A percentile compares a stretch with the other conserved stretches of the same genome.
Evolutionary conservation across 345 rosid genomes (phyloP).

Genomic region (Aquilaria yunnanensis): DNA sequence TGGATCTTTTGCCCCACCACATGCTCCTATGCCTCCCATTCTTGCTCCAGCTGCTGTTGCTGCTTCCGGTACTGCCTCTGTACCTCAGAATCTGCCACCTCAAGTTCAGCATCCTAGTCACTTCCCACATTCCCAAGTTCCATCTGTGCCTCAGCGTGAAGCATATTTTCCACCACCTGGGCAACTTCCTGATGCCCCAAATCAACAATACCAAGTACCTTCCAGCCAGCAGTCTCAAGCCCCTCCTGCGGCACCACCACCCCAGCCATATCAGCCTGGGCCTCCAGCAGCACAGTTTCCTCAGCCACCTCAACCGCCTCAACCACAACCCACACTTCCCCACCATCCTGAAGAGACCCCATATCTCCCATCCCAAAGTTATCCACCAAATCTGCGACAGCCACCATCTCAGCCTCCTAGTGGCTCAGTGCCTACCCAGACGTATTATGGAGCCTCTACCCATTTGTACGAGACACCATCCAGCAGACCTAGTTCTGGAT

Average conservation of each 20-base stretch:
- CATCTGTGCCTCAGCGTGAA: slow-evolving; percentile 58
- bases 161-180: slow-evolving; percentile 51
- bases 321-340: slow-evolving; percentile 41
- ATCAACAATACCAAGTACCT: slow-evolving; percentile 58
- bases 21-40: slow-evolving; percentile 25
- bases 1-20: slow-evolving; percentile 27
- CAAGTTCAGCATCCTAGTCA: slow-evolving; percentile 52
- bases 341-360: slow-evolving; percentile 67
- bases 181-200: slow-evolving; percentile 56
- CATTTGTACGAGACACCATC: slow-evolving; percentile 53
- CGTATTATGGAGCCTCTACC: slow-evolving; percentile 48
- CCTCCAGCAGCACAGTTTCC: slow-evolving; percentile 46
- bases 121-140: slow-evolving; percentile 42
- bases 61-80: slow-evolving; percentile 26
- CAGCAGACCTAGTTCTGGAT: slow-evolving; percentile 53
- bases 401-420: slow-evolving; percentile 50
- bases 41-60: slow-evolving; percentile 17
- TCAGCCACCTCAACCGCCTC: slow-evolving; percentile 50
- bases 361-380: slow-evolving; percentile 45
- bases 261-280: slow-evolving; percentile 48
- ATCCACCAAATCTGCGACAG: slow-evolving; percentile 49
- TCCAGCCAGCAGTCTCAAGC: slow-evolving; percentile 40
- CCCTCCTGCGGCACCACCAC: slow-evolving; percentile 36
- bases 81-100: slow-evolving; percentile 47
- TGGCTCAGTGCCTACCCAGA: slow-evolving; percentile 54